phyloP scores from a whole-genome alignment of 2,329 filamentous ascomycete species.

The Fusarium compactum region DNA sequence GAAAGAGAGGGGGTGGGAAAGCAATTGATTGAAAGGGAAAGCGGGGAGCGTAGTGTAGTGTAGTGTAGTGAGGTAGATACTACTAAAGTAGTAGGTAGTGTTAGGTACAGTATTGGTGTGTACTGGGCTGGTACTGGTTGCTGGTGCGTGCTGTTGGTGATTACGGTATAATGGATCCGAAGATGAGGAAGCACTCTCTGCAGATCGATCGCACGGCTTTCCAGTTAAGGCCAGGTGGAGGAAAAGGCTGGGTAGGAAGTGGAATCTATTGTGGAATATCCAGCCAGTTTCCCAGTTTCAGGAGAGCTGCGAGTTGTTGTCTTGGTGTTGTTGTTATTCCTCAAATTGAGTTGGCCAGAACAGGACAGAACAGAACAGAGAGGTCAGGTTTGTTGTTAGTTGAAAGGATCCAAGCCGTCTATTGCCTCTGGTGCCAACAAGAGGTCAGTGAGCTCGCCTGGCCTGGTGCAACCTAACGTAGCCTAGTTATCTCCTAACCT shows the following conservation, averaged over 20 bases:
- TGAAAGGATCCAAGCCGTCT: conserved; percentile 41
- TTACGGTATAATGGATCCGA: conserved; percentile 31
- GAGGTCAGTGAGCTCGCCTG: conserved; percentile 43
- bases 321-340: neutral
- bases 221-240: conserved; percentile 25
- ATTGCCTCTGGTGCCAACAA: conserved; percentile 32
- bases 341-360: neutral
- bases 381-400: conserved; percentile 4
- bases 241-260: conserved; percentile 11
- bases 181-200: conserved; percentile 39
- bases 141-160: conserved; percentile 20
- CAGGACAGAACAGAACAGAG: conserved; percentile 3
- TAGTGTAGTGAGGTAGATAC: neutral
- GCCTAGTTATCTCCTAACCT: conserved; percentile 25
- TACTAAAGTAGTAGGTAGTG: neutral
- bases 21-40: conserved; percentile 22
- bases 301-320: neutral
- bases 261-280: conserved; percentile 25
- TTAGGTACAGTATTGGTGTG: neutral
- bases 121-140: neutral
- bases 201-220: conserved; percentile 46
- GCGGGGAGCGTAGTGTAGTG: conserved; percentile 31
- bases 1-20: conserved; percentile 29
- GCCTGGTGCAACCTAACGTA: conserved; percentile 32
- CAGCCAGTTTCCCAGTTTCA: conserved; percentile 3